Evolutionary conservation across 176 grass and related monocot genomes (phyloP), one percentile per base, ranked within the genome.

Genomic region (Musa itinerans): DNA sequence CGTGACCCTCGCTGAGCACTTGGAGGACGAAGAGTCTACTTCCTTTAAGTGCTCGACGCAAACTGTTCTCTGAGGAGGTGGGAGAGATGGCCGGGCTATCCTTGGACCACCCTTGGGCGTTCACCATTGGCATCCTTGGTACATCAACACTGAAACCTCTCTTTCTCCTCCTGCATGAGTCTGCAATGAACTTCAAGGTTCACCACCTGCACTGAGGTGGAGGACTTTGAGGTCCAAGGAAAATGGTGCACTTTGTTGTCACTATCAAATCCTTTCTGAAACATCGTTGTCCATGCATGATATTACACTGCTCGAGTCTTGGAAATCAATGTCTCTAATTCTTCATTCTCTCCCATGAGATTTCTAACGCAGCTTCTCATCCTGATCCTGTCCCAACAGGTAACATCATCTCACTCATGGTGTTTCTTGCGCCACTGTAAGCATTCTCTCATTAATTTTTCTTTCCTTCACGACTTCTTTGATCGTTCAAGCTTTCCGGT

Each of bases 41-140:
- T 62, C 10, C 13, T 62, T 2, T 43, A 43, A 43, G 34, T 43
- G 34, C 34, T 43, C 34, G 34, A 6, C 34, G 34, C 34, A 43
- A 43, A 43, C 34, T 6, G 34, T 43, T 43, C 34, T 43, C 4
- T 6, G 34, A 43, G 34, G 24, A 34, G 72, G 9, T 67, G 66
- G 69, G 29, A 78, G 64, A 76, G n/a, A 96, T 96, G 94, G 82
- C 85, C 50, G 83, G 90, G 71, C 24, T 93, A 13, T 87, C 85
- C 77, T 80, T 89, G 79, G 86, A 91, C 69, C 88, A 89, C 72
- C 89, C 94, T 73, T 98, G 94, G 94, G 80, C 88, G 68, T 93
- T 98, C 90, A 89, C 88, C 81, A 93, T 98, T 57, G 94, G 94
- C 50, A 93, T 98, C 84, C 43, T 98, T 87, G 94, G 94, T 98